Evolutionary conservation across 768 basidiomycete species (phyloP).

Genomic region (Amyloporia xantha): DNA sequence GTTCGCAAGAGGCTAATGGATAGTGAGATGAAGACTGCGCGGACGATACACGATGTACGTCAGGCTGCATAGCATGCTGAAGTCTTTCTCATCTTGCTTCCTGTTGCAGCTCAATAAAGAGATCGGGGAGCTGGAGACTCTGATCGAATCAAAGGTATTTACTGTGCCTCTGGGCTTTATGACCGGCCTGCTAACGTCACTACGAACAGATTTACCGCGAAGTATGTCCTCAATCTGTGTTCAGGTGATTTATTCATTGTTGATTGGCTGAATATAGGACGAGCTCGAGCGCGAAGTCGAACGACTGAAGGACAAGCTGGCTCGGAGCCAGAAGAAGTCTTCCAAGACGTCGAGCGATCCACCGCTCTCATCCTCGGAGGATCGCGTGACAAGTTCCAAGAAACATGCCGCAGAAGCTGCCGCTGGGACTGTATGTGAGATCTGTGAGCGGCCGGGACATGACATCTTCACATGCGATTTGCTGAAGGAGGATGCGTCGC

Average conservation of each 20-base stretch:
- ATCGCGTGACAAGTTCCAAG: conserved; percentile 15
- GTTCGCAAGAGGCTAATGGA: conserved; percentile 64
- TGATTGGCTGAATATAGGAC: conserved; percentile 39
- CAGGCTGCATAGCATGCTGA: not conserved
- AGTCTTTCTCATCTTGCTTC: conserved; percentile 7
- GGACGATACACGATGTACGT: conserved; percentile 61
- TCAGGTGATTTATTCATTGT: not conserved
- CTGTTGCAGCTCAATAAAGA: conserved; percentile 76
- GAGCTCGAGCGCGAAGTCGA: conserved; percentile 85
- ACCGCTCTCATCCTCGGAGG: conserved; percentile 17
- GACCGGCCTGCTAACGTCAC: too few relatives aligned
- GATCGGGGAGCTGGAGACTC: conserved; percentile 83
- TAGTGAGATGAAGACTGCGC: conserved; percentile 67
- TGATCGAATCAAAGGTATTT: conserved; percentile 89
- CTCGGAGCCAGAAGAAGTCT: conserved; percentile 51
- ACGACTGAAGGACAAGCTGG: conserved; percentile 62
- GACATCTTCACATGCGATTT: conserved; percentile 82
- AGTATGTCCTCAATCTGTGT: conserved; percentile 29
- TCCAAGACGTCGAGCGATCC: conserved; percentile 39
- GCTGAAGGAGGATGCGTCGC: conserved; percentile 47
- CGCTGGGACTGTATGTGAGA: conserved; percentile 56
- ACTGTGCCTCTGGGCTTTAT: not conserved
- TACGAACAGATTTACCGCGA: conserved; percentile 90
- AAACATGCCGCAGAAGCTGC: conserved; percentile 9
- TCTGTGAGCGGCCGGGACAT: conserved; percentile 80